These are phyloP conservation scores for Penicillium sp. DNA, from an alignment of 2,329 filamentous ascomycete genomes.

Conservation along the genomic window DNA sequence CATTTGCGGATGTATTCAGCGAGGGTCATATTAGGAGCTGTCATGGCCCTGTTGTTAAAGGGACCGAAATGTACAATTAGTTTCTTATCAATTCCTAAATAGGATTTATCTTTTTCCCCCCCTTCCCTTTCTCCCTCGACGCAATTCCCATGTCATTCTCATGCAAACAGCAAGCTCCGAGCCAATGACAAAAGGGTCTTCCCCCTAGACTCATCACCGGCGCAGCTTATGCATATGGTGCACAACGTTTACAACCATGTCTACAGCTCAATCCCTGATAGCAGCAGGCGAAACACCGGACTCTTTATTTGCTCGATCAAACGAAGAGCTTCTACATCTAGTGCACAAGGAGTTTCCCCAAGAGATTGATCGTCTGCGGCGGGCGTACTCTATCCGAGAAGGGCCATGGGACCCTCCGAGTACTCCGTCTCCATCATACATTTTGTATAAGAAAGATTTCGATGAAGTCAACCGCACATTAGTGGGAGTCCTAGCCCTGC, in stretches of 20 bases:
- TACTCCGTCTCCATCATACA: constrained; percentile 12
- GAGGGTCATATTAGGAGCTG: background rate
- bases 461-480: constrained; percentile 19
- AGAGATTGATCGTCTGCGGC: constrained; percentile 17
- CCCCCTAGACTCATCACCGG: background rate
- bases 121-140: background rate
- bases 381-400: constrained; percentile 19
- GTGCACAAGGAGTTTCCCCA: constrained; percentile 12
- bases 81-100: background rate
- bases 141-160: background rate
- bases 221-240: background rate
- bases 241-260: constrained; percentile 3
- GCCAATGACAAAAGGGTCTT: background rate
- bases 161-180: background rate
- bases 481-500: constrained; percentile 14
- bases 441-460: constrained; percentile 14
- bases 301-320: constrained; percentile 6
- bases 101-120: background rate
- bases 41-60: background rate
- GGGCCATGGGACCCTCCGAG: background rate
- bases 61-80: constrained; percentile 9
- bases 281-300: constrained; percentile 10
- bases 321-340: constrained; percentile 6
- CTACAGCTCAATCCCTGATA: constrained; percentile 1
- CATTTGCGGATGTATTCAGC: constrained; percentile 4